Evolutionary conservation across 2,329 filamentous ascomycete genomes (phyloP).

Genomic region (Diaporthe ampelina): DNA sequence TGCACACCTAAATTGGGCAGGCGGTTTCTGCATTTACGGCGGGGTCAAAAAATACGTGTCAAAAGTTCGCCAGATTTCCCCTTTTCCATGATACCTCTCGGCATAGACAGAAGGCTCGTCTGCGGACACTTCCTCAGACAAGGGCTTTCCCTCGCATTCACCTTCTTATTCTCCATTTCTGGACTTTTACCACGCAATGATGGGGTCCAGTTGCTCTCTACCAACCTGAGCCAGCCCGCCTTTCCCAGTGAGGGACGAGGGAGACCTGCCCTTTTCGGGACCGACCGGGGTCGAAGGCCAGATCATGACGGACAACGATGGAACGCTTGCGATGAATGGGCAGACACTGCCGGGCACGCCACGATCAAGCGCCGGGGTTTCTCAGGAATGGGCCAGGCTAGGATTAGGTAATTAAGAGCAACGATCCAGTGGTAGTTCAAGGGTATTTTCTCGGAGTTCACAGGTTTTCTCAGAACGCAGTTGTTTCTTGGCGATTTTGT

Average conservation of each 20-base stretch:
- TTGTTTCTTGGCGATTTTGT: constrained; percentile 18
- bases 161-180: constrained; percentile 31
- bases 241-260: neutral
- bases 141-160: constrained; percentile 44
- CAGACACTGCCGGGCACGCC: constrained; percentile 18
- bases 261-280: neutral
- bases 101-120: constrained; percentile 59
- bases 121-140: constrained; percentile 47
- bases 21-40: constrained; percentile 62
- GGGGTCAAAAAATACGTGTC: constrained; percentile 61
- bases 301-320: constrained; percentile 38
- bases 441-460: constrained; percentile 33
- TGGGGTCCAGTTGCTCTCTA: constrained; percentile 29
- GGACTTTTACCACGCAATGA: constrained; percentile 41
- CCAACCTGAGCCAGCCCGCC: constrained; percentile 1
- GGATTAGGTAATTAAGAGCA: constrained; percentile 23
- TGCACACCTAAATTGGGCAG: constrained; percentile 64
- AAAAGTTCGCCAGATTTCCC: constrained; percentile 61
- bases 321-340: constrained; percentile 39
- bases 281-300: constrained; percentile 17
- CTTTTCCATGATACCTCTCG: constrained; percentile 64
- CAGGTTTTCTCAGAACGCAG: constrained; percentile 21
- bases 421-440: constrained; percentile 28
- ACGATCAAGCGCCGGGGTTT: constrained; percentile 28
- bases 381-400: constrained; percentile 19